Percentiles rank a stretch among this genome's conserved stretches.
phyloP scores from a whole-genome alignment of 2,329 filamentous ascomycete genomes.

The Colletotrichum tofieldiae region DNA sequence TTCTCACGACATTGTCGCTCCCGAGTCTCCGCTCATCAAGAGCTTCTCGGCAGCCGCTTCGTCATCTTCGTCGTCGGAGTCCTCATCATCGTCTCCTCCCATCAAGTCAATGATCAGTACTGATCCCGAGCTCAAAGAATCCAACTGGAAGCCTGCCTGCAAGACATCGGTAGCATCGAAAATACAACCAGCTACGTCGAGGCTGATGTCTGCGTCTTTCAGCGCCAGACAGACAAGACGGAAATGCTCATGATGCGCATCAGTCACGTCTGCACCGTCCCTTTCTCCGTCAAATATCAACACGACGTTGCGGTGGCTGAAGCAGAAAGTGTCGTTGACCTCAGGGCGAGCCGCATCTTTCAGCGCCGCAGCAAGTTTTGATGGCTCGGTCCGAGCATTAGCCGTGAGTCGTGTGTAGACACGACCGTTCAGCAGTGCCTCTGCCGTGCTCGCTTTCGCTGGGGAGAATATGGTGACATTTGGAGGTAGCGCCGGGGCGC shows the following conservation, averaged over 20 bases:
- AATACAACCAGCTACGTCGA: slow-evolving; percentile 46
- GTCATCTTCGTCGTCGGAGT: slow-evolving; percentile 42
- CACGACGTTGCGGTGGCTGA: slow-evolving; percentile 41
- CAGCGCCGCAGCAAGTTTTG: slow-evolving; percentile 36
- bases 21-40: slow-evolving; percentile 34
- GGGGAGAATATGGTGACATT: slow-evolving; percentile 46
- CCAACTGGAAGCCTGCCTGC: slow-evolving; percentile 46
- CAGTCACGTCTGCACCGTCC: slow-evolving; percentile 35
- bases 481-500: slow-evolving; percentile 39
- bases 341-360: slow-evolving; percentile 3
- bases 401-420: slow-evolving; percentile 45
- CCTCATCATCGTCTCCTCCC: slow-evolving; percentile 41
- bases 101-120: slow-evolving; percentile 46
- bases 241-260: slow-evolving; percentile 47
- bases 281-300: slow-evolving; percentile 43
- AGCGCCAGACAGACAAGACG: slow-evolving; percentile 45
- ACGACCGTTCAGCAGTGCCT: slow-evolving; percentile 40
- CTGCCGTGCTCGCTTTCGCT: slow-evolving; percentile 15
- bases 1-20: slow-evolving; percentile 14
- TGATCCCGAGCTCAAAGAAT: slow-evolving; percentile 43
- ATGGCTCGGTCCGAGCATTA: slow-evolving; percentile 39
- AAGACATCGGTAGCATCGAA: slow-evolving; percentile 42
- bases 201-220: slow-evolving; percentile 45
- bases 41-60: slow-evolving; percentile 31
- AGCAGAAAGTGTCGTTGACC: slow-evolving; percentile 41